Conservation (phyloP, 1,139 yeast genomes). For the Yamadazyma songkhlaensis region DNA sequence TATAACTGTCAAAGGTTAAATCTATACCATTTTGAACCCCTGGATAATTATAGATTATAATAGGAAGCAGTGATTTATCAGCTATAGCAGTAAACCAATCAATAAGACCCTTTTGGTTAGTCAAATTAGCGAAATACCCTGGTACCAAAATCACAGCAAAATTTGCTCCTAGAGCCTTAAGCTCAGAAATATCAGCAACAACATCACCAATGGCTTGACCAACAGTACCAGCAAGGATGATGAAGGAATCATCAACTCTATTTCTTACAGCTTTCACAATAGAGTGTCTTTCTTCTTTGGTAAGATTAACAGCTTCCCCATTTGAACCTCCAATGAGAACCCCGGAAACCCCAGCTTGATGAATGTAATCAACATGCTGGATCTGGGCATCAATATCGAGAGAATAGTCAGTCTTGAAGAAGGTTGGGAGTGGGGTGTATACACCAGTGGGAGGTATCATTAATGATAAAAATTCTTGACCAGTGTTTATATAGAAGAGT, state of each 20-base stretch:
- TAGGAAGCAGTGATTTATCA: constrained; percentile 37
- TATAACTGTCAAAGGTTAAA: constrained; percentile 34
- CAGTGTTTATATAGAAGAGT: not conserved
- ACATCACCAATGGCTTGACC: constrained; percentile 21
- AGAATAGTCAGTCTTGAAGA: constrained; percentile 30
- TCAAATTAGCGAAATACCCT: constrained; percentile 40
- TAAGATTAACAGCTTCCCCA: constrained; percentile 48
- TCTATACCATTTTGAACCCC: constrained; percentile 41
- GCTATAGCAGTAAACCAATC: constrained; percentile 43
- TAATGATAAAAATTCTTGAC: not conserved
- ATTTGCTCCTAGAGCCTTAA: constrained; percentile 40
- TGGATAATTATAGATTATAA: constrained; percentile 47
- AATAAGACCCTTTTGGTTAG: constrained; percentile 38
- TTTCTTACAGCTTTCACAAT: constrained; percentile 29
- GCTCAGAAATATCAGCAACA: constrained; percentile 30
- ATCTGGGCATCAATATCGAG: constrained; percentile 32
- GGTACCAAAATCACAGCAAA: constrained; percentile 41
- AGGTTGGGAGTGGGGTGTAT: constrained; percentile 41
- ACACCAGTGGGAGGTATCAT: constrained; percentile 17
- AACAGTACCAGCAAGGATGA: constrained; percentile 30
- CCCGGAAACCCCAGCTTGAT: constrained; percentile 30
- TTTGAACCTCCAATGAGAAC: constrained; percentile 35
- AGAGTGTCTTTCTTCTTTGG: constrained; percentile 36
- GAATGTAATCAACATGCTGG: constrained; percentile 29
- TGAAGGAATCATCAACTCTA: constrained; percentile 22